Percentiles rank a stretch among this genome's conserved stretches.
Evolutionary conservation across 441 rosid species (phyloP).

Genomic region (Raphanus hybrid): DNA sequence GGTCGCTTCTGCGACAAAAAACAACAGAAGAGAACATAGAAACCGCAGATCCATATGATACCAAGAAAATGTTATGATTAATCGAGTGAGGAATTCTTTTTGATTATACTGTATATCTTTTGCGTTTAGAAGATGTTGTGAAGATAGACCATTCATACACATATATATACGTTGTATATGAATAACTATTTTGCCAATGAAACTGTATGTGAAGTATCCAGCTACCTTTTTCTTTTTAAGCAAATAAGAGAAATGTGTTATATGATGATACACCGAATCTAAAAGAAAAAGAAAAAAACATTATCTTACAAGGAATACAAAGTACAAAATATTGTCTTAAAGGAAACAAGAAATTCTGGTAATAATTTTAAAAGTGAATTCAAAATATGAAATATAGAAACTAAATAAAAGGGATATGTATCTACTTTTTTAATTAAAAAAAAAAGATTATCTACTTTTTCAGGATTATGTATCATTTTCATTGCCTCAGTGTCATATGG

Average conservation of each 20-base stretch:
- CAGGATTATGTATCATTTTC: background rate
- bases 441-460: too few species aligned
- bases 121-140: constrained; percentile 8
- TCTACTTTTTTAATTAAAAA: too few species aligned
- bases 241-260: background rate
- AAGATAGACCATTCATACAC: background rate
- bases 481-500: background rate
- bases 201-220: background rate
- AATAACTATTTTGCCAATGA: background rate
- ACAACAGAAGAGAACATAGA: background rate
- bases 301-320: background rate
- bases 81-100: background rate
- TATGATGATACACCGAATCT: background rate
- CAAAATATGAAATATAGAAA: background rate
- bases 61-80: constrained; percentile 2
- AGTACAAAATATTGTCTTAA: background rate
- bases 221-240: background rate
- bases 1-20: background rate
- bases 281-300: background rate
- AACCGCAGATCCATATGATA: constrained; percentile 20
- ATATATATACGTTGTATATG: background rate
- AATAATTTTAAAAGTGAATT: background rate
- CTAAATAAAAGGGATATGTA: background rate
- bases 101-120: background rate
- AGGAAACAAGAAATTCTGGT: background rate